Conservation (phyloP, 2,329 filamentous ascomycete species). For the Paraphaeosphaeria minitans region DNA sequence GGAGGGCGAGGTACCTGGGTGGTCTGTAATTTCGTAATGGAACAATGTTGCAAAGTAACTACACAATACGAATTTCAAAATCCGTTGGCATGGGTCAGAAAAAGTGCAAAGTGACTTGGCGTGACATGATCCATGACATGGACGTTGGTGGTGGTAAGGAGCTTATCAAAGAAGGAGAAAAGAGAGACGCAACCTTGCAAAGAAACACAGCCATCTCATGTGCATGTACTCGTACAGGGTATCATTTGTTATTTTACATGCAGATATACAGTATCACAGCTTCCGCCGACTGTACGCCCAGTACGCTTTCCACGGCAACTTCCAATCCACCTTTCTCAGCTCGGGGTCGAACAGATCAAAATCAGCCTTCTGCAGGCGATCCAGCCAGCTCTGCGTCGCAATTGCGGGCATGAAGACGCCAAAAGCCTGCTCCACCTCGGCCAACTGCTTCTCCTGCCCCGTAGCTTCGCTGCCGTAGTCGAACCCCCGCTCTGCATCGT, state of each 20-base stretch:
- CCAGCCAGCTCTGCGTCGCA: slow-evolving; percentile 77
- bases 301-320: slow-evolving; percentile 78
- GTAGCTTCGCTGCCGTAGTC: slow-evolving; percentile 42
- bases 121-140: too few species aligned
- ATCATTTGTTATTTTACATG: slow-evolving; percentile 4
- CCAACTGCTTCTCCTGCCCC: slow-evolving; percentile 45
- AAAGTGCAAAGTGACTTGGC: too few species aligned
- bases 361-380: slow-evolving; percentile 76
- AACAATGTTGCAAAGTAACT: too few species aligned
- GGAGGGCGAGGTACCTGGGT: too few species aligned
- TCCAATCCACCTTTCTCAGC: slow-evolving; percentile 75
- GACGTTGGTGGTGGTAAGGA: too few species aligned
- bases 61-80: too few species aligned
- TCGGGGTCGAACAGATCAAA: slow-evolving; percentile 79
- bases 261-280: slow-evolving; percentile 42
- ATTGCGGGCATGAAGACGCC: slow-evolving; percentile 81
- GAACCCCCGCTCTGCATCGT: slow-evolving; percentile 71
- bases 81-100: too few species aligned
- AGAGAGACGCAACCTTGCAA: too few species aligned
- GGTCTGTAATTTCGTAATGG: too few species aligned
- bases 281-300: slow-evolving; percentile 62
- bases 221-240: not conserved
- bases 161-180: too few species aligned
- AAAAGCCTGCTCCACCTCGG: slow-evolving; percentile 71
- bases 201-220: too few species aligned